Evolutionary conservation across 2,329 filamentous ascomycete species (phyloP).

Genomic region (Tolypocladium endophyticum): DNA sequence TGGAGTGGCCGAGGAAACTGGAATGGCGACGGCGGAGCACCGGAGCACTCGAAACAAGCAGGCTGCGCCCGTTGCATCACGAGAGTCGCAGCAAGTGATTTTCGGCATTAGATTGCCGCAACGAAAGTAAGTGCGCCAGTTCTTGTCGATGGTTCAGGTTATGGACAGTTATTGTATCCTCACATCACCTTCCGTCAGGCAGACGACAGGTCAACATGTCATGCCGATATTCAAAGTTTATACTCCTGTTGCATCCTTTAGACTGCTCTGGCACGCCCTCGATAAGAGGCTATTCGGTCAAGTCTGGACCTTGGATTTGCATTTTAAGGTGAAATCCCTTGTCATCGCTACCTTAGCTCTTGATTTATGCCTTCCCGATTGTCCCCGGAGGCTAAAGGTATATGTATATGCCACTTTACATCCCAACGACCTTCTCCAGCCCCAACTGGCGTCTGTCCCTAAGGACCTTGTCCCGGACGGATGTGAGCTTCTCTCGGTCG

Average conservation of each 20-base stretch:
- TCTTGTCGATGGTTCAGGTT: neutral
- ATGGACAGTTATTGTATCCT: neutral
- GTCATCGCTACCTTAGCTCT: no score
- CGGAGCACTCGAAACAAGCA: neutral
- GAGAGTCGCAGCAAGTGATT: neutral
- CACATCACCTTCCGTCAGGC: neutral
- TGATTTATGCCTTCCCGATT: no score
- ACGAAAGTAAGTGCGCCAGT: neutral
- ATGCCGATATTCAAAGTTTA: neutral
- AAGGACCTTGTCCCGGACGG: neutral
- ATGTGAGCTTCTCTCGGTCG: no score
- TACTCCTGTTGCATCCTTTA: neutral
- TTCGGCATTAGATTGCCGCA: neutral
- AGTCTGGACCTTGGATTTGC: no score
- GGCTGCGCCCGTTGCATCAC: neutral
- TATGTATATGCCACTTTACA: no score
- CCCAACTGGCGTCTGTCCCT: neutral
- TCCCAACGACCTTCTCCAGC: neutral
- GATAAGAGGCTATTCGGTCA: no score
- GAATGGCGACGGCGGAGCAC: no score
- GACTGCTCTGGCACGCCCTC: no score
- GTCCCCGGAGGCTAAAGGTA: no score
- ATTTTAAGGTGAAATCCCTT: no score
- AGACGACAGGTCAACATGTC: no score
- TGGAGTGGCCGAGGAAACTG: neutral